These are phyloP conservation scores for Plasmodium berghei DNA, from an alignment of 169 alveolate species.

Conservation along the genomic window DNA sequence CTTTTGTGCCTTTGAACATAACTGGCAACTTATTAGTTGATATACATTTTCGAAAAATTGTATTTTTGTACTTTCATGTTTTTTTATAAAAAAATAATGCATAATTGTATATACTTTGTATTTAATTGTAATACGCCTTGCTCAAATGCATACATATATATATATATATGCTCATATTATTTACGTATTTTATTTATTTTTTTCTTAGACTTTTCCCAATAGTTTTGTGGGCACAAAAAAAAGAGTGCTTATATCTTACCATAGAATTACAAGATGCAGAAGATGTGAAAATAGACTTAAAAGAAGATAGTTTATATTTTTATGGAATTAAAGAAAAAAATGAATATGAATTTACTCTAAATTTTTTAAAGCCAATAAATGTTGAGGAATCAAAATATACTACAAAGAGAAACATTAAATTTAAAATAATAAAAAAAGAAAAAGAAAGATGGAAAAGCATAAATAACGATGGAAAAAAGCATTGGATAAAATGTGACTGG, in stretches of 20 bases:
- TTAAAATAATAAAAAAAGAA: constrained; percentile 83
- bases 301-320: constrained; percentile 79
- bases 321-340: constrained; percentile 80
- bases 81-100: not conserved
- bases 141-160: constrained; percentile 14
- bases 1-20: too few species aligned
- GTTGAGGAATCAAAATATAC: constrained; percentile 78
- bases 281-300: constrained; percentile 77
- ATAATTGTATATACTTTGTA: not conserved
- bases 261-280: constrained; percentile 80
- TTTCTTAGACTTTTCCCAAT: constrained; percentile 81
- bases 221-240: constrained; percentile 87
- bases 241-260: constrained; percentile 82
- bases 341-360: constrained; percentile 81
- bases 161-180: constrained; percentile 13
- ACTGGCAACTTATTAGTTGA: too few species aligned
- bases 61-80: not conserved
- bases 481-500: constrained; percentile 87
- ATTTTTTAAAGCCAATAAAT: constrained; percentile 85
- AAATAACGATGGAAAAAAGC: constrained; percentile 86
- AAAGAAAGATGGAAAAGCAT: constrained; percentile 85
- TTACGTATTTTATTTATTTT: not conserved
- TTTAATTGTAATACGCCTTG: too few species aligned
- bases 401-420: constrained; percentile 80
- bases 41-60: too few species aligned